These are phyloP conservation scores for Penicillium verrucosum DNA, from an alignment of 2,329 filamentous ascomycete species.

Conservation along the genomic window DNA sequence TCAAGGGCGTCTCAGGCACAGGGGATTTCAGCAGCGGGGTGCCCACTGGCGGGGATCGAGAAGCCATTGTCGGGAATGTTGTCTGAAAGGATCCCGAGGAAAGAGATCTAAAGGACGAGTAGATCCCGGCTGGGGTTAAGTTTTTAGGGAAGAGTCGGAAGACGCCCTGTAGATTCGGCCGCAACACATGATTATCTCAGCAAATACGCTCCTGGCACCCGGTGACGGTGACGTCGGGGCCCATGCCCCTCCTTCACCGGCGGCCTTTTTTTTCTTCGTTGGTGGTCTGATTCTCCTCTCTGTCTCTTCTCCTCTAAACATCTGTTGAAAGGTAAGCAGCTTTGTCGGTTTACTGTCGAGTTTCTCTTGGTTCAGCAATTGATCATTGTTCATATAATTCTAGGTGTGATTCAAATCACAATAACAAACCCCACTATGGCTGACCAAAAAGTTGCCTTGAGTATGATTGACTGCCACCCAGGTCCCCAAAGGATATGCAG, in stretches of 20 bases:
- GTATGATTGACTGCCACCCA: constrained; percentile 46
- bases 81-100: constrained; percentile 12
- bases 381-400: constrained; percentile 8
- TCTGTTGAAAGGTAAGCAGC: constrained; percentile 14
- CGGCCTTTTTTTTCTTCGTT: constrained; percentile 16
- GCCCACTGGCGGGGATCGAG: constrained; percentile 31
- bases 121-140: constrained; percentile 23
- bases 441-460: constrained; percentile 67
- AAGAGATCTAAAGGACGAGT: constrained; percentile 19
- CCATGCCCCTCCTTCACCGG: constrained; percentile 36
- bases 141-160: constrained; percentile 39
- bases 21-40: constrained; percentile 45
- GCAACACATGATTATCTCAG: neutral
- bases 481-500: constrained; percentile 19
- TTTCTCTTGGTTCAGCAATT: constrained; percentile 17
- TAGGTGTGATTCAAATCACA: constrained; percentile 18
- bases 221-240: constrained; percentile 35
- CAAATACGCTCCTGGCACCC: constrained; percentile 4
- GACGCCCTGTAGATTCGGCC: neutral
- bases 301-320: constrained; percentile 13
- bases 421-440: constrained; percentile 52
- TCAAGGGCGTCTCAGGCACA: constrained; percentile 35
- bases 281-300: constrained; percentile 3
- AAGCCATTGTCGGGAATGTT: constrained; percentile 32
- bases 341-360: neutral